Evolutionary conservation across 495 filamentous ascomycete genomes (phyloP).

Genomic region (Poronia punctata): DNA sequence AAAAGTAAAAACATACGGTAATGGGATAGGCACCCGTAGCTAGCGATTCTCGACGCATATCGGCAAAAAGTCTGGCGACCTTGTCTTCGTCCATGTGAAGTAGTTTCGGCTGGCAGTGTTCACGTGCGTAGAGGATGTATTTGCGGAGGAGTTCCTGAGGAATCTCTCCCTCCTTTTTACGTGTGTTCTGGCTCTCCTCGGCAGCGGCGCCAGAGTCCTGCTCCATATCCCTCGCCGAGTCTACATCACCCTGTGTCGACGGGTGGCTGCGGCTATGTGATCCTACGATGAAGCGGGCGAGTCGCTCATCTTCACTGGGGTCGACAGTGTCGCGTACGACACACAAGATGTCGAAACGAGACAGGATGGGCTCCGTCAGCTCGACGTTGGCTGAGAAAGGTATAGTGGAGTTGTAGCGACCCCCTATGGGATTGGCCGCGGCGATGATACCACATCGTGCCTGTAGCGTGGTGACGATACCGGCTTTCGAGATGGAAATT

Average conservation of each 20-base stretch:
- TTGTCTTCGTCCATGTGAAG: conserved; percentile 99
- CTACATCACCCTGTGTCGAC: conserved; percentile 46
- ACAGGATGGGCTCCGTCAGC: conserved; percentile 93
- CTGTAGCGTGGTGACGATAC: conserved; percentile 96
- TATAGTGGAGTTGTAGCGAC: conserved; percentile 93
- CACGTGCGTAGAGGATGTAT: conserved; percentile 94
- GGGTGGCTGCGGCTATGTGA: conserved; percentile 90
- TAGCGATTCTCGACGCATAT: conserved; percentile 88
- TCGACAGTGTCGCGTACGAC: conserved; percentile 98
- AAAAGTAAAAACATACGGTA: conserved; percentile 58
- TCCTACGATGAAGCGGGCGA: conserved; percentile 91
- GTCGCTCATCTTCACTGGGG: conserved; percentile 85
- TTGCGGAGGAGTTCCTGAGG: conserved; percentile 89
- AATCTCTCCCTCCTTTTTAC: conserved; percentile 69
- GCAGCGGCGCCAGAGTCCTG: conserved; percentile 45
- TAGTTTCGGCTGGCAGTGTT: conserved; percentile 83
- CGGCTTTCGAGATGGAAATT: conserved; percentile 99
- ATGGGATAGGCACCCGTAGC: conserved; percentile 97
- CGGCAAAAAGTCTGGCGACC: conserved; percentile 85
- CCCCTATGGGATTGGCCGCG: conserved; percentile 93
- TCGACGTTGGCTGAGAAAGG: conserved; percentile 95
- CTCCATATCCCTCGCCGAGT: conserved; percentile 58
- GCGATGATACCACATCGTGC: conserved; percentile 97
- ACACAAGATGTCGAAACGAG: conserved; percentile 97
- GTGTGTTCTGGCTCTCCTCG: conserved; percentile 40